A percentile compares a stretch with the other conserved stretches of the same genome.
Conservation (phyloP, 2,329 filamentous ascomycete species). For the Pyrenophora graminea region DNA sequence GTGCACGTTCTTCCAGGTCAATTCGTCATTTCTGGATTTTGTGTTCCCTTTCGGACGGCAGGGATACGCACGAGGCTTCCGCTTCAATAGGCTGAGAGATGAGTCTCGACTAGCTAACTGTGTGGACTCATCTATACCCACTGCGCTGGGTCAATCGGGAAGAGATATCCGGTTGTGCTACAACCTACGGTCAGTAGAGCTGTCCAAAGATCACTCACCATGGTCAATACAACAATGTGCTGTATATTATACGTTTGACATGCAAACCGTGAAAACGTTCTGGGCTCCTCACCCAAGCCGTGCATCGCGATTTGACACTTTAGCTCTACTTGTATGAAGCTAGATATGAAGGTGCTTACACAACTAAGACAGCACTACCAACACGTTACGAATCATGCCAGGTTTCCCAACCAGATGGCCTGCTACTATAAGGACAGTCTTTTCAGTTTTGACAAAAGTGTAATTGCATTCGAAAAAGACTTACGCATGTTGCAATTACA, state of each 20-base stretch:
- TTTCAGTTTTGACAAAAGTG: slow-evolving; percentile 14
- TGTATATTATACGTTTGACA: slow-evolving; percentile 48
- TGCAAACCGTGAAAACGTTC: slow-evolving; percentile 32
- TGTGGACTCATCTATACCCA: slow-evolving; percentile 12
- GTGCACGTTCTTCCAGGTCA: slow-evolving; percentile 41
- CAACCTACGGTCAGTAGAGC: slow-evolving; percentile 46
- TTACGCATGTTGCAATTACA: slow-evolving; percentile 18
- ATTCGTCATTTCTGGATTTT: slow-evolving; percentile 45
- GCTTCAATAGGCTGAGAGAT: slow-evolving; percentile 45
- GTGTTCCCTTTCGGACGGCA: slow-evolving; percentile 46
- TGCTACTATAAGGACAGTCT: slow-evolving; percentile 10
- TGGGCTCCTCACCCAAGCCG: slow-evolving; percentile 14
- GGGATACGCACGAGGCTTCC: slow-evolving; percentile 39
- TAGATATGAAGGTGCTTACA: slow-evolving; percentile 41
- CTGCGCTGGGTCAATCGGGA: slow-evolving; percentile 45
- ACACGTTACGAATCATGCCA: slow-evolving; percentile 1
- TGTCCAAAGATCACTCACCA: slow-evolving; percentile 20
- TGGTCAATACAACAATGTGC: slow-evolving; percentile 49
- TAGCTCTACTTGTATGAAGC: slow-evolving; percentile 32
- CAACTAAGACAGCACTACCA: slow-evolving; percentile 22
- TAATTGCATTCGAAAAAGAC: slow-evolving; percentile 18
- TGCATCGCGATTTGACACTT: neutral
- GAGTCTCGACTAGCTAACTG: slow-evolving; percentile 24
- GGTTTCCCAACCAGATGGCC: slow-evolving; percentile 10
- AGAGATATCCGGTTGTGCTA: slow-evolving; percentile 46